Evolutionary conservation across 352 stramenopile species (phyloP), one percentile per base, ranked within the genome.

Genomic region (Plasmopara muralis): DNA sequence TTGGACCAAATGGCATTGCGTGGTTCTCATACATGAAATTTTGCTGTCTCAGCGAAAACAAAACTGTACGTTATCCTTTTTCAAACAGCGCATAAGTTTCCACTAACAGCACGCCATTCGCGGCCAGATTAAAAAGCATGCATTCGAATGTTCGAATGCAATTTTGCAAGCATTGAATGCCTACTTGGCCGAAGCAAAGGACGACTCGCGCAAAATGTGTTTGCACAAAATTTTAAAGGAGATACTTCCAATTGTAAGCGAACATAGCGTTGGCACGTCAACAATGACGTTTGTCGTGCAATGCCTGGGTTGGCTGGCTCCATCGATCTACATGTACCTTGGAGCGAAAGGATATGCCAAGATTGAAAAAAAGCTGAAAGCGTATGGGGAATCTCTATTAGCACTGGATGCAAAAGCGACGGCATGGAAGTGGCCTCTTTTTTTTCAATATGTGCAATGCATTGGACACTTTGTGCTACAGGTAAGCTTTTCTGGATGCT

Each of bases 1-100:
- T 88, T 29, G 79, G 76, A 0, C 18, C 56, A n/a, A 82, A 68
- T 53, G 67, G 66, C 3, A 57, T 71, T 20, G 46, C 53, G 13
- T 88, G 76, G 79, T 86, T 83, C 52, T 69, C 69, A 4, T 87
- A 85, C 50, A 83, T 85, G 69, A 83, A 82, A 31, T 86, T 73
- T 55, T 90, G 77, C 50, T 83, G 57, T 13, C 53, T 63, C 37
- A 81, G 58, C 18, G 75, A 87, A 6, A 88, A 68, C 62, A 93
- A 93, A 53, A 90, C 68, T 52, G 82, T 90, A 54, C 12, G 64
- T 51, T 1, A 35, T 35, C 6, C 10, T 35, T 35, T 35, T 35
- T 35, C 5, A 12, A 12, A 35, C 6, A 12, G 31, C 10, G 31
- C 10, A 12, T 35, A 35, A 12, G 5, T 2, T 35, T 25, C 3